These are phyloP conservation scores for Trichoderma aggressivum DNA, from an alignment of 2,329 filamentous ascomycete genomes.

Conservation along the genomic window DNA sequence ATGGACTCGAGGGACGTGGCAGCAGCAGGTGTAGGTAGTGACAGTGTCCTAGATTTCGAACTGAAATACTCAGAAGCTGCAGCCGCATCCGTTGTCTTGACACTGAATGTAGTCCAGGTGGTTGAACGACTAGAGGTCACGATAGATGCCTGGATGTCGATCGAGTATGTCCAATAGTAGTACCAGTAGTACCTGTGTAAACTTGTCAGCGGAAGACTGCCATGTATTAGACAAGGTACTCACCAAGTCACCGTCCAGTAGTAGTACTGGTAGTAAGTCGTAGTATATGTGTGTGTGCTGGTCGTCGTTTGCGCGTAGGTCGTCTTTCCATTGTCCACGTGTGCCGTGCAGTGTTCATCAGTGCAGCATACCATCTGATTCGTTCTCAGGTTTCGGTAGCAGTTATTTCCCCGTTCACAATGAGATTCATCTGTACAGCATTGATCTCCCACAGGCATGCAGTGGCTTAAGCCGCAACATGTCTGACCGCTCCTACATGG, in stretches of 20 bases:
- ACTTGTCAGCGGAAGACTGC: background rate
- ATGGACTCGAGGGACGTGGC: slow-evolving; percentile 25
- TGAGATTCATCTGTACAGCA: slow-evolving; percentile 25
- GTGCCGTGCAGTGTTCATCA: slow-evolving; percentile 25
- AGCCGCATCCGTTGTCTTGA: slow-evolving; percentile 23
- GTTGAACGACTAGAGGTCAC: slow-evolving; percentile 23
- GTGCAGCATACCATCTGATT: slow-evolving; percentile 25
- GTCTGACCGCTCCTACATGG: slow-evolving; percentile 20
- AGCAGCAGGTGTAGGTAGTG: slow-evolving; percentile 23
- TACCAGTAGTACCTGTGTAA: slow-evolving; percentile 22
- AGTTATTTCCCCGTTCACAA: slow-evolving; percentile 25
- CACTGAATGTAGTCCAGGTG: slow-evolving; percentile 19
- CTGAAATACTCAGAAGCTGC: slow-evolving; percentile 22
- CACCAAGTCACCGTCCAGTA: slow-evolving; percentile 26
- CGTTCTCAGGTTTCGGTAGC: slow-evolving; percentile 10
- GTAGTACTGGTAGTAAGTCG: slow-evolving; percentile 21
- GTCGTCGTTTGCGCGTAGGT: slow-evolving; percentile 21
- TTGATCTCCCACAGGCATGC: slow-evolving; percentile 22
- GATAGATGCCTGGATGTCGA: slow-evolving; percentile 22
- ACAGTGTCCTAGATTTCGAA: slow-evolving; percentile 21
- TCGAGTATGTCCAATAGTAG: slow-evolving; percentile 27
- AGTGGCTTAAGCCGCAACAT: slow-evolving; percentile 26
- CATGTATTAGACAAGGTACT: background rate
- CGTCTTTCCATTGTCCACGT: slow-evolving; percentile 24
- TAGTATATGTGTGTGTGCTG: slow-evolving; percentile 17